phyloP scores from a whole-genome alignment of 208 protist genomes.

The Borovskyia barvae region DNA sequence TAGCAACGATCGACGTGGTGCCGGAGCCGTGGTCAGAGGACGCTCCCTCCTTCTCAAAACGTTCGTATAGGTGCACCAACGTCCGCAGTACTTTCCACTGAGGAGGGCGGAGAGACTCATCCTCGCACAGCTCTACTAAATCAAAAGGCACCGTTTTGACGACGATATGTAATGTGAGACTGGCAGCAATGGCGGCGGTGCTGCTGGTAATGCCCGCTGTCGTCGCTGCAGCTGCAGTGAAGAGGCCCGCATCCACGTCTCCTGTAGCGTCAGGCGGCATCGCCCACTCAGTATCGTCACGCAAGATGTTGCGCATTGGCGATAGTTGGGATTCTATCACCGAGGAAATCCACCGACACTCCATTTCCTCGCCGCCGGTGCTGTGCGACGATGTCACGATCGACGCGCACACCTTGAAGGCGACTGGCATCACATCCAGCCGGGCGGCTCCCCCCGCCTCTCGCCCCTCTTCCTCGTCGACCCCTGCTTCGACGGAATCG shows the following conservation, averaged over 20 bases:
- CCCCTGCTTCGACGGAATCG: neutral
- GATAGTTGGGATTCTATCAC: no score
- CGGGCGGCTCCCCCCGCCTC: neutral
- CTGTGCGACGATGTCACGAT: neutral
- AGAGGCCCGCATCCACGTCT: neutral
- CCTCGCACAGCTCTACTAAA: conserved; percentile 35
- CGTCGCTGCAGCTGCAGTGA: neutral
- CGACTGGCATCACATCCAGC: conserved; percentile 14
- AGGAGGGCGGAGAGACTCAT: conserved; percentile 33
- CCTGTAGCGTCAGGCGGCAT: conserved; percentile 1
- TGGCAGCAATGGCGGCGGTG: neutral
- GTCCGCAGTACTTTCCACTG: conserved; percentile 37
- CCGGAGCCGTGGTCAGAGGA: neutral
- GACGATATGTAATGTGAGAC: conserved; percentile 47
- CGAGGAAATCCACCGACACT: conserved; percentile 24
- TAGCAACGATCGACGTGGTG: neutral
- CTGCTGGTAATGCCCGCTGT: neutral
- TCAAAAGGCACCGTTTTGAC: conserved; percentile 57
- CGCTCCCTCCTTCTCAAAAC: conserved; percentile 21
- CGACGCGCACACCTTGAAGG: conserved; percentile 20
- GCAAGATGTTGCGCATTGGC: conserved; percentile 1
- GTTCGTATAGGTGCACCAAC: conserved; percentile 39
- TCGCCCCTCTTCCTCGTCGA: neutral
- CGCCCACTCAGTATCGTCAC: conserved; percentile 12
- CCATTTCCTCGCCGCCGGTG: neutral